Conservation (phyloP, 2,329 filamentous ascomycete genomes). For the Alternaria gansuensis region DNA sequence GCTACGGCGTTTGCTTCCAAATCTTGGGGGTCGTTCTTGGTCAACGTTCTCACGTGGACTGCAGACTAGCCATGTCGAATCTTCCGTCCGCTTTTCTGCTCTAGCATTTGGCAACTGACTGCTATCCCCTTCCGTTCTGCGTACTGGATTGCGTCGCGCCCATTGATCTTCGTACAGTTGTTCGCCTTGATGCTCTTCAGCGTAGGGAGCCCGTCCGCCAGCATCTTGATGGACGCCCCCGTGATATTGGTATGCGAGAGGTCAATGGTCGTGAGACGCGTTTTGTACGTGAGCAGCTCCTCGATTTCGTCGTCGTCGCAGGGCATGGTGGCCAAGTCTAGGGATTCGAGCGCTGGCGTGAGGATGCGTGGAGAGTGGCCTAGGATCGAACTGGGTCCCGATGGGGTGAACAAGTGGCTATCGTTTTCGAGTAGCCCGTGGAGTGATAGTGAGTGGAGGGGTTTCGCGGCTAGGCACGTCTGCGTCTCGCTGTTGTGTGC, state of each 20-base stretch:
- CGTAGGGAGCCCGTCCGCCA: conserved; percentile 40
- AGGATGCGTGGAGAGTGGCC: conserved; percentile 36
- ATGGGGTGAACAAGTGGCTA: background rate
- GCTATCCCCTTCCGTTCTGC: conserved; percentile 48
- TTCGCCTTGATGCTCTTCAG: conserved; percentile 48
- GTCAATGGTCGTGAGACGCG: conserved; percentile 43
- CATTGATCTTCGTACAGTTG: conserved; percentile 47
- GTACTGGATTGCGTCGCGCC: conserved; percentile 55
- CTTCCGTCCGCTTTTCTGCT: conserved; percentile 28
- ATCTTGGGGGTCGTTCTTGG: background rate
- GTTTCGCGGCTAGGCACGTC: background rate
- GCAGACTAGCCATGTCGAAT: conserved; percentile 22
- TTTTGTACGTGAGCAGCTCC: conserved; percentile 29
- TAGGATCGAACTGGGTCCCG: conserved; percentile 18
- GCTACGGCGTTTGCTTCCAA: too few relatives aligned
- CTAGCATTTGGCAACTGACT: conserved; percentile 34
- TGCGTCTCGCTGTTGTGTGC: conserved; percentile 4
- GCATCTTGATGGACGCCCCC: conserved; percentile 53
- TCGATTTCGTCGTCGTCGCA: conserved; percentile 47
- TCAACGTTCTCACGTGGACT: background rate
- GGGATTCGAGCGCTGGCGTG: conserved; percentile 26
- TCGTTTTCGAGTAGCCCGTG: background rate
- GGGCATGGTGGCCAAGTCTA: conserved; percentile 30
- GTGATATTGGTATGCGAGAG: conserved; percentile 52
- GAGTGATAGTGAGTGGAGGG: conserved; percentile 11